Conservation (phyloP, 1,139 yeast species). For the Candida neerlandica region DNA sequence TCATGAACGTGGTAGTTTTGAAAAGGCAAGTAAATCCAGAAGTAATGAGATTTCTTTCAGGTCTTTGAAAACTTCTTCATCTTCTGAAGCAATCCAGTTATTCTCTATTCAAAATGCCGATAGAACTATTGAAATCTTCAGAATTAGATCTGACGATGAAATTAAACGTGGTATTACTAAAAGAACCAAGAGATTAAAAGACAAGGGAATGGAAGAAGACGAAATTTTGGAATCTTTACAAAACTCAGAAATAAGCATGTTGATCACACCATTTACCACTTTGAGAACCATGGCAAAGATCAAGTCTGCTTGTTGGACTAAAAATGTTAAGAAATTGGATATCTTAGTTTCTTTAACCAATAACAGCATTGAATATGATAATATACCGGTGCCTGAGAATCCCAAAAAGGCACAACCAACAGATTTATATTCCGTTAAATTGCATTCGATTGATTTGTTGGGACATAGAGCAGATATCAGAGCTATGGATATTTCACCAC, state of each 20-base stretch:
- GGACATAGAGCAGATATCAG: conserved; percentile 94
- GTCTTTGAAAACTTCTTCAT: conserved; percentile 21
- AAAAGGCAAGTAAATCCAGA: conserved; percentile 79
- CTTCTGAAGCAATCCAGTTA: conserved; percentile 33
- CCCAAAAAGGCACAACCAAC: conserved; percentile 49
- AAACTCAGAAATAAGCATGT: conserved; percentile 58
- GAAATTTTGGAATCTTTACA: conserved; percentile 58
- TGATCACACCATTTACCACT: conserved; percentile 65
- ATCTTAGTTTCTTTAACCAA: conserved; percentile 66
- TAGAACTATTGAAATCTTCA: conserved; percentile 77
- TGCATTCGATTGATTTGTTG: conserved; percentile 64
- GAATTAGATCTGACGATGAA: conserved; percentile 79
- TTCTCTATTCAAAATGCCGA: conserved; percentile 79
- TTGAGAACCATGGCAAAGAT: conserved; percentile 60
- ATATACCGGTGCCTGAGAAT: conserved; percentile 51
- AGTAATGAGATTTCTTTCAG: conserved; percentile 65
- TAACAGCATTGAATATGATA: conserved; percentile 74
- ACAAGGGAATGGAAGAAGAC: conserved; percentile 63
- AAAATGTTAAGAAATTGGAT: conserved; percentile 47
- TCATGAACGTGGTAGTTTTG: conserved; percentile 64
- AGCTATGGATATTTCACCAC: conserved; percentile 78
- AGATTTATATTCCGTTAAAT: conserved; percentile 33
- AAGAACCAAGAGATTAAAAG: conserved; percentile 76
- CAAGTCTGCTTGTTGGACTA: conserved; percentile 59
- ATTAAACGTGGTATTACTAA: conserved; percentile 75